Evolutionary conservation across 192 early-diverging fungal genomes (phyloP).

Genomic region (Coemansia sp.): DNA sequence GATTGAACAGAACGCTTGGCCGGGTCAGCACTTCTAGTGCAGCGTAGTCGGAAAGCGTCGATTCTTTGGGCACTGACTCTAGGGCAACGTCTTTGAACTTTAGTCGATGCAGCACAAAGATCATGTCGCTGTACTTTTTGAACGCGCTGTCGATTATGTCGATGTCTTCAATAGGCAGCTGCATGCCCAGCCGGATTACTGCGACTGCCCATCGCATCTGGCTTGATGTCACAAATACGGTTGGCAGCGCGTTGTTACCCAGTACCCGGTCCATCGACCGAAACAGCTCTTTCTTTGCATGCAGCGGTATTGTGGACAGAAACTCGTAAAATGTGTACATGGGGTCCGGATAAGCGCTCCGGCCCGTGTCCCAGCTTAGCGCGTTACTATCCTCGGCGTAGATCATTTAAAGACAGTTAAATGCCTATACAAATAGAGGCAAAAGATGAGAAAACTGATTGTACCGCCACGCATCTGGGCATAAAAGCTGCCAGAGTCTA

Average conservation of each 20-base stretch:
- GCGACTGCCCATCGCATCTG: constrained; percentile 43
- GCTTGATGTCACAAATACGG: constrained; percentile 20
- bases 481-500: not conserved
- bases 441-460: not conserved
- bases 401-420: constrained; percentile 18
- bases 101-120: constrained; percentile 15
- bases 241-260: constrained; percentile 12
- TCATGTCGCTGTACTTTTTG: constrained; percentile 34
- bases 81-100: not conserved
- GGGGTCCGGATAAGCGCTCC: not conserved
- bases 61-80: not conserved
- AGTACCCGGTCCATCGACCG: constrained; percentile 24
- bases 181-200: constrained; percentile 42
- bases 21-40: constrained; percentile 25
- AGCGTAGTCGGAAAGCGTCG: not conserved
- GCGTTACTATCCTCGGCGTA: constrained; percentile 33
- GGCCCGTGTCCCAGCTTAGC: constrained; percentile 30
- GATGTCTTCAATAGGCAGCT: constrained; percentile 40
- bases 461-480: not conserved
- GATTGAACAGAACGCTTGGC: constrained; percentile 42
- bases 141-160: constrained; percentile 27
- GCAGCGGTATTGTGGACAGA: constrained; percentile 28
- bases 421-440: not conserved
- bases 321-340: constrained; percentile 24
- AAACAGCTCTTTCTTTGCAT: constrained; percentile 33